Conservation (phyloP, 176 grass and related monocot species). For the Phragmites australis region DNA sequence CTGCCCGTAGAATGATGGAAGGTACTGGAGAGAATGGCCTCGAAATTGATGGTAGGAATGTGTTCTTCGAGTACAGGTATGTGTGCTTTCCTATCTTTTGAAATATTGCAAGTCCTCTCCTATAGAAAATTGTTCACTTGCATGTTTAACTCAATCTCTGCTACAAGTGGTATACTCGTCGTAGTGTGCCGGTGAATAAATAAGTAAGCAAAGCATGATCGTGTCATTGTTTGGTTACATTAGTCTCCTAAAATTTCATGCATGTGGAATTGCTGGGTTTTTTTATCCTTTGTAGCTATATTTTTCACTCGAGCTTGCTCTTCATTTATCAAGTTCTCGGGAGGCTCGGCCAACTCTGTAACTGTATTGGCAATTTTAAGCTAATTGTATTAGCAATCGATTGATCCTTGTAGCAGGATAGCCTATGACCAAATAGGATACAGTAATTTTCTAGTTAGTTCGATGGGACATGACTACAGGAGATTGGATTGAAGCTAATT, state of each 20-base stretch:
- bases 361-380: not conserved
- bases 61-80: constrained; percentile 92
- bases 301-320: not conserved
- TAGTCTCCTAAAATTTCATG: not conserved
- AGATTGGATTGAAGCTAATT: not conserved
- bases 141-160: not conserved
- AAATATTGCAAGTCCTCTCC: not conserved
- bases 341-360: not conserved
- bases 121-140: not conserved
- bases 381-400: not conserved
- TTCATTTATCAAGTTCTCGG: not conserved
- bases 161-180: not conserved
- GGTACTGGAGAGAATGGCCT: constrained; percentile 67
- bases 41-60: constrained; percentile 78
- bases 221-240: not conserved
- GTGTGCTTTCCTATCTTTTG: constrained; percentile 6
- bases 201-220: not conserved
- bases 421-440: not conserved
- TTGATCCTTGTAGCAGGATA: not conserved
- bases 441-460: not conserved
- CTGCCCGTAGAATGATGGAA: constrained; percentile 88
- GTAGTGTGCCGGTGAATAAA: not conserved
- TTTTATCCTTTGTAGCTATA: not conserved
- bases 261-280: not conserved
- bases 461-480: not conserved